Base-by-base conservation (phyloP, 805 yeast genomes). In the Kodamaea sagamina region DNA sequence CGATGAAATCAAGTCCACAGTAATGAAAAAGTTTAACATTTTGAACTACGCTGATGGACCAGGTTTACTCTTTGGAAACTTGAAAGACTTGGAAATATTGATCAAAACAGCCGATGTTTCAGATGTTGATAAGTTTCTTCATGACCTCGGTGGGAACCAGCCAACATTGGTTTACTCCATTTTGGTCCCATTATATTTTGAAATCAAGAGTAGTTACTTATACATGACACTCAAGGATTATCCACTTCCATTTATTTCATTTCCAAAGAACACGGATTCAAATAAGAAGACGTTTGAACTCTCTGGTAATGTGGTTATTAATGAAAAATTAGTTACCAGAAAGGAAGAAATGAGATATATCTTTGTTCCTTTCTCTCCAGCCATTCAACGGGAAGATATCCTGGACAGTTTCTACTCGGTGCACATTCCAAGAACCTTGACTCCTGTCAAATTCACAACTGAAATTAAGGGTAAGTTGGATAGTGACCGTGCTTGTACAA, bases 321-420 rank as follows among this genome's bases (percentile, higher is more conserved):
- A 81, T 38, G 89, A 83, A 48, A 77, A 74, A 47, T 66, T 79
- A 61, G 66, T 64, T 1, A 62, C 66, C 1, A 62, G 69, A 10
- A 58, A 61, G 16, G 68, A 65, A 21, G 77, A 79, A 40, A 58
- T 73, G 56, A 65, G 82, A 49, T 63, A 66, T 21, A 68, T 78
- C 4, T 79, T 72, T 58, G 81, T 79, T 2, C 81, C 82, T 1
- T 81, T 79, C 57, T 80, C 82, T 3, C 79, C 83, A 0, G 75
- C 77, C 22, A 72, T 72, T 5, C 61, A 65, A 2, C 61, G 62
- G 17, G 51, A 36, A 15, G 37, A 31, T 6, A 42, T 37, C 18
- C 38, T 27, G 18, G 81, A 79, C 51, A 76, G 73, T 29, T 71
- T 82, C 42, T 83, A 80, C 58, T 81, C 84, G 0, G 72, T 75